Evolutionary conservation across 192 early-diverging fungal species (phyloP), one percentile per base, ranked within the genome.

Genomic region (Cetraspora pellucida): DNA sequence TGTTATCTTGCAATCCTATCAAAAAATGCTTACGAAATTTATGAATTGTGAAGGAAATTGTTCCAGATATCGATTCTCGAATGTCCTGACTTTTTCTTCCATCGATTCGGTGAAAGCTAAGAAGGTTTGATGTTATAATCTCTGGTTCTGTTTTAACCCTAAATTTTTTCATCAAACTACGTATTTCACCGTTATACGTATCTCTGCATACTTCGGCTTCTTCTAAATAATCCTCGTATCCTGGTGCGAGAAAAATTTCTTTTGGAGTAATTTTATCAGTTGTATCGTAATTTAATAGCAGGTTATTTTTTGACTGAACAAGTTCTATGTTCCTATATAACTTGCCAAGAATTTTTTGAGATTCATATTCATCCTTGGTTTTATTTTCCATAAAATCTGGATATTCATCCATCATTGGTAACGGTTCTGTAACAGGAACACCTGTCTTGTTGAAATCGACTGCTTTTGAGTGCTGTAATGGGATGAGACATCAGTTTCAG

Each of bases 341-440:
- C 46, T 46, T 43, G 0, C 72, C 72, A 7, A 74, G 43, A 16
- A 74, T 61, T 46, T 61, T 61, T 16, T 60, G 0, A 1, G 72
- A 74, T 60, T 60, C 16, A 27, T 74, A 74, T 45, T 30, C 44
- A 8, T 27, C 6, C 23, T 61, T 58, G 1, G 4, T 2, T 19
- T 45, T 23, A 2, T 74, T 74, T 19, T 74, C 72, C 72, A 74
- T 60, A 61, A 74, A 74, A 6, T 74, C 72, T n/a, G 72, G 72
- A 74, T 58, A 74, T 27, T 74, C 10, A 2, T 74, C 14, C 10
- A 61, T 2, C 3, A 1, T 47, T 27, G 72, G 72, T 61, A 74
- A 45, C 1, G 8, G 14, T n/a, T 61, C 58, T 9, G 31, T 60
- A 16, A 74, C 72, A 14, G 72, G 57, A 0, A 46, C 19, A 11